Evolutionary conservation across 1,284 basidiomycete genomes (phyloP).

Genomic region (Tetrapyrgos nigripes): DNA sequence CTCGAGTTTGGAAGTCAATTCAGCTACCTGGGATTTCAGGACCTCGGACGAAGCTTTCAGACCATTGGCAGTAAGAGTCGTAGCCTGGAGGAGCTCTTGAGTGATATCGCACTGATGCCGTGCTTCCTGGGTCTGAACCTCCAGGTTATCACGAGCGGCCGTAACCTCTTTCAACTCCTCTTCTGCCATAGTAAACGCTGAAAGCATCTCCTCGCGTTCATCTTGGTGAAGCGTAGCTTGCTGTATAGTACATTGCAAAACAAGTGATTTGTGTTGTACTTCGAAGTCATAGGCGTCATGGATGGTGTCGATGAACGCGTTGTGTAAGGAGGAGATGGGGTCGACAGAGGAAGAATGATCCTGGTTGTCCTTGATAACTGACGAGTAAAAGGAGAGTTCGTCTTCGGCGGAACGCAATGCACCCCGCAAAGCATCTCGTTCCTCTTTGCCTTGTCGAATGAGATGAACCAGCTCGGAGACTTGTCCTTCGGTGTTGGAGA

Average conservation of each 20-base stretch:
- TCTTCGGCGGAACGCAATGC: conserved; percentile 50
- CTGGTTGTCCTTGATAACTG: neutral
- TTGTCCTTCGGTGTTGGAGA: conserved; percentile 71
- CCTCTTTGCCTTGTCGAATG: conserved; percentile 61
- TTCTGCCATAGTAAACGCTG: conserved; percentile 7
- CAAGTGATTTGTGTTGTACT: neutral
- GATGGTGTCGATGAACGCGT: neutral
- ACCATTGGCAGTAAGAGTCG: conserved; percentile 34
- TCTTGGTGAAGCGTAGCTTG: neutral
- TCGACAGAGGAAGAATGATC: conserved; percentile 5
- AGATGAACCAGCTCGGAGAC: conserved; percentile 68
- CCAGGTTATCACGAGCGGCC: conserved; percentile 14
- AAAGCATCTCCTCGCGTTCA: conserved; percentile 2
- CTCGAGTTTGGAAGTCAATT: conserved; percentile 37
- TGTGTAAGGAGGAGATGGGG: conserved; percentile 11
- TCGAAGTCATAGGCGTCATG: neutral
- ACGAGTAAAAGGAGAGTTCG: conserved; percentile 45
- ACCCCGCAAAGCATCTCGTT: conserved; percentile 50
- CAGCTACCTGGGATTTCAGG: conserved; percentile 35
- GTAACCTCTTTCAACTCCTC: neutral
- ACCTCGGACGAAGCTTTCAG: conserved; percentile 31
- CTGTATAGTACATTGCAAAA: neutral
- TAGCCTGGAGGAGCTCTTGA: conserved; percentile 19
- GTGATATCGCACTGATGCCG: conserved; percentile 5
- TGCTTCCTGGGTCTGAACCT: conserved; percentile 16